Base-by-base conservation (phyloP, 306 rosid species). In the Cotoneaster glaucophyllus region DNA sequence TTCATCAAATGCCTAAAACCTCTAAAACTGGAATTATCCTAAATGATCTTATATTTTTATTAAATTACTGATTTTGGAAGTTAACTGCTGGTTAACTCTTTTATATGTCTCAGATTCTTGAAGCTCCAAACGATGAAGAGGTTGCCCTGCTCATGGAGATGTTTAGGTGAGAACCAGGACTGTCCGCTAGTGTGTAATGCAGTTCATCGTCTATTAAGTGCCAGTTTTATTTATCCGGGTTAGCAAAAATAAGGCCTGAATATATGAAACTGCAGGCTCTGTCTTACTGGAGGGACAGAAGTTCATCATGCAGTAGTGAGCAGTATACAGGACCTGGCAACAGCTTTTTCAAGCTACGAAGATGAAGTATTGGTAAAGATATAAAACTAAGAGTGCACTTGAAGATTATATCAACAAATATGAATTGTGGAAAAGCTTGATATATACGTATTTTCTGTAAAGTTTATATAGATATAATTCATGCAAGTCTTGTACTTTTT, bases 251-350 rank as follows among this genome's bases (percentile, higher is more conserved):
- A 74, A 8, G 48, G 63, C 48, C 61, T 56, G 37, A 52, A 41
- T 44, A 43, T 2, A 62, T 62, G 67, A 73, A 74, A 57, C 73
- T 86, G 64, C 71, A 96, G 99, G 88, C 81, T 92, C 21, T 96
- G 98, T 78, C 97, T 96, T 74, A 75, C 88, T 73, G 99, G 99
- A 45, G 96, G 99, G 44, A 92, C 81, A 74, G 98, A 96, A 83
- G 98, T 96, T 85, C 98, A 92, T 77, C 73, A 88, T 92, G 99
- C 99, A 75, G 76, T 90, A 64, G 88, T 96, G 71, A 92, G 98
- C 92, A 96, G 99, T 76, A 86, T 96, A 75, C 98, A 92, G 84
- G 99, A 96, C 88, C 85, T 96, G 84, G 96, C 97, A 54, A 88
- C 88, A 74, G 85, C 86, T 3, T 89, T 90, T 81, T 92, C 97